Evolutionary conservation across 495 filamentous ascomycete genomes (phyloP).

Genomic region (Talaromyces adpressus): DNA sequence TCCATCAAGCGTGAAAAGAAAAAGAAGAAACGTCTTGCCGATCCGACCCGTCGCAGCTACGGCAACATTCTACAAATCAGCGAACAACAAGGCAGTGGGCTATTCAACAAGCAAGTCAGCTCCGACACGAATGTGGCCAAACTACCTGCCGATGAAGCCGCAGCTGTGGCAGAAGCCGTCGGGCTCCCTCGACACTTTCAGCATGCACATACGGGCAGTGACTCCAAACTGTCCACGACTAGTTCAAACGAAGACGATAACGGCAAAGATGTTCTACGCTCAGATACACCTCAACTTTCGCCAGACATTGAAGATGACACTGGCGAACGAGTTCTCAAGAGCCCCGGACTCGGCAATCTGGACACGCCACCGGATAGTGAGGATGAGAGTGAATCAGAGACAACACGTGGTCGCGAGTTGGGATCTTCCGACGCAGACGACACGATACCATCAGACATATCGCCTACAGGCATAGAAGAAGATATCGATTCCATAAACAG

Average conservation of each 20-base stretch:
- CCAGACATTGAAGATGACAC: slow-evolving; percentile 9
- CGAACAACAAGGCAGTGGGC: slow-evolving; percentile 44
- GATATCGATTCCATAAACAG: neutral
- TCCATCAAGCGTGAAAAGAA: slow-evolving; percentile 86
- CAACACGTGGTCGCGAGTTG: slow-evolving; percentile 3
- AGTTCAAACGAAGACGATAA: slow-evolving; percentile 41
- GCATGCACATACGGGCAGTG: slow-evolving; percentile 24
- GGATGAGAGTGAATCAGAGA: slow-evolving; percentile 26
- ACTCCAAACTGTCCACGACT: slow-evolving; percentile 43
- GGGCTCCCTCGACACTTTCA: slow-evolving; percentile 46
- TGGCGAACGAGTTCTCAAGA: slow-evolving; percentile 20
- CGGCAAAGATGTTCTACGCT: neutral
- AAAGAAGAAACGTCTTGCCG: slow-evolving; percentile 76
- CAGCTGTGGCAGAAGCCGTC: slow-evolving; percentile 63
- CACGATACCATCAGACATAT: neutral
- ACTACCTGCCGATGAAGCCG: slow-evolving; percentile 57
- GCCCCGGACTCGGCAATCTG: slow-evolving; percentile 21
- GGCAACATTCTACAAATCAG: slow-evolving; percentile 65
- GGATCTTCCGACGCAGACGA: neutral
- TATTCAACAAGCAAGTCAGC: slow-evolving; percentile 45
- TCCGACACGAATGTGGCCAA: slow-evolving; percentile 30
- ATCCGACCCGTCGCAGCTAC: slow-evolving; percentile 75
- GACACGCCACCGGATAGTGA: slow-evolving; percentile 39
- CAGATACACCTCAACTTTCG: neutral
- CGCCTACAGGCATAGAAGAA: slow-evolving; percentile 10